A percentile compares a stretch with the other conserved stretches of the same genome.
Evolutionary conservation across 257 asterid genomes (phyloP).

Genomic region (Solanum microdontum): DNA sequence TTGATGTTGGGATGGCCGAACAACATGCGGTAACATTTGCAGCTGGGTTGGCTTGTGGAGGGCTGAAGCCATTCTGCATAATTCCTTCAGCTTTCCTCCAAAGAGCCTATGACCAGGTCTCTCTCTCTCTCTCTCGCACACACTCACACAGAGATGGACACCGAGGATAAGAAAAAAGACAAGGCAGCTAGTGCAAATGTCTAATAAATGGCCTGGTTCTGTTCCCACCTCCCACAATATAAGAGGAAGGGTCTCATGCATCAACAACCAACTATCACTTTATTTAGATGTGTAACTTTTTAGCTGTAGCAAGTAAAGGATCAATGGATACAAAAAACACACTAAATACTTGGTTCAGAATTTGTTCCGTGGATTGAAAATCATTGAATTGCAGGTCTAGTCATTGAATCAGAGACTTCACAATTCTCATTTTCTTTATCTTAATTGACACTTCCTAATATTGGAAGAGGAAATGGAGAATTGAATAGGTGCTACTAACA

Average conservation of each 20-base stretch:
- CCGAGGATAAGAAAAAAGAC: neutral
- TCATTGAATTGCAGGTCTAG: neutral
- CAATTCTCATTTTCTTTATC: neutral
- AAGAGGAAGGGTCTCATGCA: neutral
- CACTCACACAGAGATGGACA: neutral
- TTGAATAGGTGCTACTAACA: neutral
- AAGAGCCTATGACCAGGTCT: slow-evolving; percentile 86
- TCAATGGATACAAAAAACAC: neutral
- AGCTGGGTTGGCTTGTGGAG: slow-evolving; percentile 77
- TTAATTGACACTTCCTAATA: neutral
- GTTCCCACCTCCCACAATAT: neutral
- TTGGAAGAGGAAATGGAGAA: neutral
- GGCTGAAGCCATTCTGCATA: slow-evolving; percentile 82
- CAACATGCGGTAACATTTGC: slow-evolving; percentile 92
- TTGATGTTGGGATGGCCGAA: slow-evolving; percentile 93
- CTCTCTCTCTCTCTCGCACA: neutral
- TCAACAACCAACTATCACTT: neutral
- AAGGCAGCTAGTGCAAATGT: neutral
- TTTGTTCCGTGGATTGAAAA: neutral
- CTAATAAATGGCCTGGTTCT: neutral
- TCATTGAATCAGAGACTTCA: neutral
- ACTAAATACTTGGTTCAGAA: neutral
- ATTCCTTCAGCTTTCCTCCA: slow-evolving; percentile 82
- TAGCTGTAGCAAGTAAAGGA: neutral
- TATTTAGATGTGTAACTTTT: neutral